These are phyloP conservation scores for Kazachstania bromeliacearum DNA, from an alignment of 805 yeast species.

Conservation along the genomic window DNA sequence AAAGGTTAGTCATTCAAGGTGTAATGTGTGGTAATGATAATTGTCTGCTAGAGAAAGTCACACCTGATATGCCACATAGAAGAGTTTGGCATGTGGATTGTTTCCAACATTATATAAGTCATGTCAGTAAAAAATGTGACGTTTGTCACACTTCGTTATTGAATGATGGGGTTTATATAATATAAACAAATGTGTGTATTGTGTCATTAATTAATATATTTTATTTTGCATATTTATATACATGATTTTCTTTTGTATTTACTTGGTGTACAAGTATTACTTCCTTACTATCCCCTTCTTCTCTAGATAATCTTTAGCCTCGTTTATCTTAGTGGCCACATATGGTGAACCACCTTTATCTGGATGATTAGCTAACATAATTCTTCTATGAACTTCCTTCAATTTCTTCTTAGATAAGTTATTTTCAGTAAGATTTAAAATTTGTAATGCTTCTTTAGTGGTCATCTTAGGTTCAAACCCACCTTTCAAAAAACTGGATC, in stretches of 20 bases:
- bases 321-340: conserved; percentile 85
- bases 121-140: conserved; percentile 17
- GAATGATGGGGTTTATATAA: conserved; percentile 16
- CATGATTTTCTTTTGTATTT: background rate
- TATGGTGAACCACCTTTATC: conserved; percentile 91
- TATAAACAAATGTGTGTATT: conserved; percentile 5
- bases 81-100: conserved; percentile 27
- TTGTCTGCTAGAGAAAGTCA: conserved; percentile 2
- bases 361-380: conserved; percentile 90
- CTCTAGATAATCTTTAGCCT: conserved; percentile 56
- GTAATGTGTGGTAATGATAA: conserved; percentile 15
- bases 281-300: conserved; percentile 20
- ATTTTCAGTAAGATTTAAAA: conserved; percentile 64
- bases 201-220: background rate
- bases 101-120: conserved; percentile 23
- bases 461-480: conserved; percentile 89
- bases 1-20: conserved; percentile 19
- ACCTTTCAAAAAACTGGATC: conserved; percentile 41
- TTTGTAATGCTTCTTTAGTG: conserved; percentile 79
- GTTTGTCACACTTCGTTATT: conserved; percentile 12
- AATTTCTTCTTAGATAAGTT: conserved; percentile 53
- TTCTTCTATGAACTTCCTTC: conserved; percentile 76
- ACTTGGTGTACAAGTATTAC: background rate
- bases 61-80: conserved; percentile 1
- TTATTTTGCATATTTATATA: background rate